Percentiles rank a stretch among this genome's conserved stretches.
Evolutionary conservation across 306 rosid species (phyloP).

Genomic region (Quillaja saponaria): DNA sequence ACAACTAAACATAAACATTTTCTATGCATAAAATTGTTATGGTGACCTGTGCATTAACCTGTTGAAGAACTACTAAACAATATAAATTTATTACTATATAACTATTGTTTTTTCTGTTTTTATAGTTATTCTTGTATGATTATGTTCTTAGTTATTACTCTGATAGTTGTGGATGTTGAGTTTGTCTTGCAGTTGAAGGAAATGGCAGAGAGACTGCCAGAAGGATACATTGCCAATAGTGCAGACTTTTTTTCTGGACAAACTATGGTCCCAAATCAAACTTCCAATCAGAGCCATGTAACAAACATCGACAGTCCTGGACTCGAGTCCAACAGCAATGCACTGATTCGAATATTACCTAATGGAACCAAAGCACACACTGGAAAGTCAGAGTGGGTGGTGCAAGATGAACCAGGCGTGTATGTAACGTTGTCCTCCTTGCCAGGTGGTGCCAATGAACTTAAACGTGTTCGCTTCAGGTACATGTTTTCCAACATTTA

Average conservation of each 20-base stretch:
- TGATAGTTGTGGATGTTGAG: constrained; percentile 34
- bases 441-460: constrained; percentile 76
- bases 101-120: neutral
- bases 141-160: constrained; percentile 22
- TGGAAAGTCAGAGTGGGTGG: constrained; percentile 73
- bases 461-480: constrained; percentile 97
- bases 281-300: constrained; percentile 42
- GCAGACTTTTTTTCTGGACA: constrained; percentile 39
- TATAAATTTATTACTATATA: neutral
- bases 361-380: constrained; percentile 51
- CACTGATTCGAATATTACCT: constrained; percentile 36
- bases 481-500: constrained; percentile 33
- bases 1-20: neutral
- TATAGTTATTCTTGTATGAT: constrained; percentile 13
- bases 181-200: constrained; percentile 69
- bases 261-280: constrained; percentile 39
- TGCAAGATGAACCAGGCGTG: constrained; percentile 92
- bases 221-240: constrained; percentile 45
- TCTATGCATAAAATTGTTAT: neutral
- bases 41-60: neutral
- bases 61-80: constrained; percentile 1
- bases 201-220: constrained; percentile 58
- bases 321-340: constrained; percentile 47
- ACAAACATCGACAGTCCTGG: constrained; percentile 42
- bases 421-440: constrained; percentile 64